Base-by-base conservation (phyloP, 495 filamentous ascomycete species). In the Talaromyces thailandensis region DNA sequence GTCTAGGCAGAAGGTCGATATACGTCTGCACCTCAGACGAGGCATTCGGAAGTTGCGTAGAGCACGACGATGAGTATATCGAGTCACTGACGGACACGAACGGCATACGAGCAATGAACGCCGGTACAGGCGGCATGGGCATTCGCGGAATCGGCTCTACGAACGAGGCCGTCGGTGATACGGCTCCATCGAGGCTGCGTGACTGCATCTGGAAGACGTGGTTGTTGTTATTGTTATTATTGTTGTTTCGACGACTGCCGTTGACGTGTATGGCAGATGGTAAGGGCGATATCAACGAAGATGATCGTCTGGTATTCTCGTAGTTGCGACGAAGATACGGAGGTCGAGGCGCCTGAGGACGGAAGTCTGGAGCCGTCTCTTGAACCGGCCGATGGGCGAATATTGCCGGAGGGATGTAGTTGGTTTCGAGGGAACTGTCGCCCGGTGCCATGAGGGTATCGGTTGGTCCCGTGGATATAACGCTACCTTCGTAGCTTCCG, bases 21-120 rank as follows among this genome's bases (percentile, higher is more conserved):
- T 62, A 62, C 11, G 29, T 25, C 21, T 31, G 25, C 26, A 24
- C 18, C 2, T 43, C 32, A 11, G 37, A 28, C 2, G 32, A 29
- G 9, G 31, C 12, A 29, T 14, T 21, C 23, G 28, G 31, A n/a
- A 56, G 52, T 23, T 52, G 43, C 11, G 31, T 26, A 12, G 50
- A 62, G 3, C 31, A 53, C 18, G 60, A 62, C n/a, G 52, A 62
- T 16, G 61, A 62, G 24, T 62, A 62, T 11, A 62, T 62, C 14
- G 61, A 62, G 21, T 62, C 61, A 21, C 61, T 62, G 61, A 56
- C 31, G 1, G 61, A 62, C 8, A 52, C 43, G 12, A 50, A 32
- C 23, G 57, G 57, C 32, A 60, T 48, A 48, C 59, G 59, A 61
- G 59, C 43, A 28, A 52, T 50, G 43, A 61, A 61, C 11, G 43